Base-by-base conservation (phyloP, 441 rosid genomes). In the Capsella rubella region DNA sequence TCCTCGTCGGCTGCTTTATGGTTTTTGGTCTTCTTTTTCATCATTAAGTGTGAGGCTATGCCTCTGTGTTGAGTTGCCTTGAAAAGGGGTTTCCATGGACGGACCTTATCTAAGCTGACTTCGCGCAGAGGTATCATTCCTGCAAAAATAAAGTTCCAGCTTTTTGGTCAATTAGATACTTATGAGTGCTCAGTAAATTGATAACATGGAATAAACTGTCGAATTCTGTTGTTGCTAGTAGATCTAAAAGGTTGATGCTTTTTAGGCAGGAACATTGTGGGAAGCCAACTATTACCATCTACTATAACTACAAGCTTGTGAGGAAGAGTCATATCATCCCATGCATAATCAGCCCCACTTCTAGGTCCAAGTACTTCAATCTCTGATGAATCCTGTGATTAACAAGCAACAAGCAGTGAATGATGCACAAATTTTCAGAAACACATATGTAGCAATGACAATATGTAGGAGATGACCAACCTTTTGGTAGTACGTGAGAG, bases 271-370 rank as follows among this genome's bases (percentile, higher is more conserved):
- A 69, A 42, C 71, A 53, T 50, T 18, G 45, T 18, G 46, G 57
- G 54, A 72, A 67, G 70, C 39, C 59, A 47, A 59, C 54, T 54
- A 60, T 72, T 89, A 95, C 99, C 95, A 81, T 75, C 86, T 72
- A 95, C 80, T 53, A 90, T 71, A 72, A 95, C 86, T 73, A 92
- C 81, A 79, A 95, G 84, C 82, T 86, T 95, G 81, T 78, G 98
- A 12, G 99, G 97, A 86, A 87, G 97, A 64, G 91, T 89, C 81
- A 82, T 71, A 91, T 92, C 94, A 85, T 92, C 98, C 98, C 99
- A 95, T 73, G 86, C 96, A 83, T 92, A 95, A 80, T 84, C 87
- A 75, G 79, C 82, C 79, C 83, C 76, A 80, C 82, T 68, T 71
- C 81, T 88, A 71, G 98, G 86, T 79, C 84, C 90, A 79, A 95